A percentile compares a stretch with the other conserved stretches of the same genome.
phyloP scores from a whole-genome alignment of 2,329 filamentous ascomycete genomes.

The Xylaria sp. region DNA sequence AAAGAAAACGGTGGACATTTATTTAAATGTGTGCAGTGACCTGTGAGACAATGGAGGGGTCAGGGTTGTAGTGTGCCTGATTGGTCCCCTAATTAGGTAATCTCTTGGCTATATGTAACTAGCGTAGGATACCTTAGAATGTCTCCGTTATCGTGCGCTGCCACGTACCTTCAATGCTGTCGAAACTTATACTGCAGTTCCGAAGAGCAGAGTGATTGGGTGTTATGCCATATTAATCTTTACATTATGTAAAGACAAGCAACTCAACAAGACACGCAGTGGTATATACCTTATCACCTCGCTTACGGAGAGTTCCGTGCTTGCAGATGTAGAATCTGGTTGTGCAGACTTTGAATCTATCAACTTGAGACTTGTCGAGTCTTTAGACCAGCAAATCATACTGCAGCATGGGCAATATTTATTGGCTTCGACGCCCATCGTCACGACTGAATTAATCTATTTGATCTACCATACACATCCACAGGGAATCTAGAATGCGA shows the following conservation, averaged over 20 bases:
- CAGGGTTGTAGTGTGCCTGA: not conserved
- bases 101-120: slow-evolving; percentile 23
- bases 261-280: too few relatives aligned
- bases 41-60: slow-evolving; percentile 14
- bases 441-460: not conserved
- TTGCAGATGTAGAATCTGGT: not conserved
- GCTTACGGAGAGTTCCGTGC: slow-evolving; percentile 5
- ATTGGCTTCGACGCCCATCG: not conserved
- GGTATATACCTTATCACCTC: not conserved
- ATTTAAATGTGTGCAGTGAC: not conserved
- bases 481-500: not conserved
- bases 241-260: too few relatives aligned
- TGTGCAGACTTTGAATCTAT: not conserved
- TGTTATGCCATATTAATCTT: not conserved
- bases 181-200: too few relatives aligned
- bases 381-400: not conserved
- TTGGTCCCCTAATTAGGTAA: slow-evolving; percentile 21
- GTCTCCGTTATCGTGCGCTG: slow-evolving; percentile 14
- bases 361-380: not conserved
- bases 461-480: not conserved
- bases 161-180: slow-evolving; percentile 3
- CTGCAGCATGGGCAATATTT: not conserved
- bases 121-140: not conserved
- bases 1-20: slow-evolving; percentile 14
- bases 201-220: not conserved